A percentile compares a stretch with the other conserved stretches of the same genome.
Evolutionary conservation across 2,329 filamentous ascomycete genomes (phyloP).

Genomic region (Penicillium capsulatum): DNA sequence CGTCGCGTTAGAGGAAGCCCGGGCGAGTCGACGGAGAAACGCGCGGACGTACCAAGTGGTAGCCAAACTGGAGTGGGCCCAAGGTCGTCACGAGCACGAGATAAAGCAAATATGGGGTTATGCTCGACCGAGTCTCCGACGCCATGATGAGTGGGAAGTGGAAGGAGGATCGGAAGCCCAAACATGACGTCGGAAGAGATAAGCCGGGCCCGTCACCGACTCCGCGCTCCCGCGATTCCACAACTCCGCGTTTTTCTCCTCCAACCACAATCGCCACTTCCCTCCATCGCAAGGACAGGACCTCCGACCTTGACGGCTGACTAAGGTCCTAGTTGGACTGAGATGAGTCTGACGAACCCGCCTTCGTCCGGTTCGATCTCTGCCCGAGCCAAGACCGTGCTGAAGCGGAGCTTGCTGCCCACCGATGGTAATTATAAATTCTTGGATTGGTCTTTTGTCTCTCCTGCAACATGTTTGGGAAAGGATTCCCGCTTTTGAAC

Average conservation of each 20-base stretch:
- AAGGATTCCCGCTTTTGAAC: conserved; percentile 38
- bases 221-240: conserved; percentile 5
- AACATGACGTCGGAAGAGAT: neutral
- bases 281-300: no score
- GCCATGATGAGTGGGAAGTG: conserved; percentile 19
- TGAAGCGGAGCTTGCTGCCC: conserved; percentile 44
- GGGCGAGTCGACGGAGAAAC: neutral
- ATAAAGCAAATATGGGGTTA: conserved; percentile 74
- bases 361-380: conserved; percentile 40
- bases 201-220: neutral
- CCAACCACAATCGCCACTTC: neutral
- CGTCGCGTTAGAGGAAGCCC: neutral
- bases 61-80: conserved; percentile 90
- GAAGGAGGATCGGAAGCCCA: neutral
- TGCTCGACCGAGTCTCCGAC: conserved; percentile 24
- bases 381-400: conserved; percentile 34
- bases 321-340: conserved; percentile 3
- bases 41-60: conserved; percentile 67
- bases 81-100: conserved; percentile 72
- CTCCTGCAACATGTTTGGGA: conserved; percentile 38
- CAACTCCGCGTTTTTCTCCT: conserved; percentile 2
- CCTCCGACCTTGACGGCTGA: conserved; percentile 1
- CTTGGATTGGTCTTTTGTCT: conserved; percentile 11
- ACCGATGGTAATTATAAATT: conserved; percentile 43
- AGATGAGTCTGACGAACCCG: conserved; percentile 44